These are phyloP conservation scores for Ophiostoma australiae DNA, from an alignment of 2,329 filamentous ascomycete genomes.

Conservation along the genomic window DNA sequence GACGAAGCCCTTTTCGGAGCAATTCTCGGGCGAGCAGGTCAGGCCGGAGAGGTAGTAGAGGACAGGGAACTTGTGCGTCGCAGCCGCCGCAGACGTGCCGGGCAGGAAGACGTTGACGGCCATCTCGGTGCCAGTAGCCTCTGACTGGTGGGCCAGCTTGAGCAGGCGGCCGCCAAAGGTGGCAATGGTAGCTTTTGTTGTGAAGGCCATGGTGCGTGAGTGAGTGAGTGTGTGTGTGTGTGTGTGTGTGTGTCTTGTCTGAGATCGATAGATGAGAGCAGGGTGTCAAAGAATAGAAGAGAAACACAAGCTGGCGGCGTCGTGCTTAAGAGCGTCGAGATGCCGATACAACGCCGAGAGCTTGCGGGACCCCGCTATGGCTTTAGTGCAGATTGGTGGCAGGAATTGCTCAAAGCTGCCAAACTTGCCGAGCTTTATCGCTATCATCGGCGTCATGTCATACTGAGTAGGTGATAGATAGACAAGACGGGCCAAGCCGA, in stretches of 20 bases:
- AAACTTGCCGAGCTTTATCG: constrained; percentile 12
- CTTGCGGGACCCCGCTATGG: constrained; percentile 19
- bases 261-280: not conserved
- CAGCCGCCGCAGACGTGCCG: constrained; percentile 50
- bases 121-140: constrained; percentile 80
- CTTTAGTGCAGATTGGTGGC: not conserved
- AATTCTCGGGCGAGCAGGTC: constrained; percentile 89
- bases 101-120: constrained; percentile 88
- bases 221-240: no score
- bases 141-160: constrained; percentile 83
- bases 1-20: constrained; percentile 81
- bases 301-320: not conserved
- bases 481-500: not conserved
- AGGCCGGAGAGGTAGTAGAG: constrained; percentile 91
- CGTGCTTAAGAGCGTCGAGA: constrained; percentile 2
- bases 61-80: constrained; percentile 59
- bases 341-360: constrained; percentile 24
- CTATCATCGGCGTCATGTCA: not conserved
- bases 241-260: no score
- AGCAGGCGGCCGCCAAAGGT: constrained; percentile 91
- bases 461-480: not conserved
- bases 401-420: constrained; percentile 2
- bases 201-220: constrained; percentile 63
- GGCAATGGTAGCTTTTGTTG: constrained; percentile 81
- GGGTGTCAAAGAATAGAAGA: not conserved